Base-by-base conservation (phyloP, 2,329 filamentous ascomycete species). In the Cladophialophora exuberans region DNA sequence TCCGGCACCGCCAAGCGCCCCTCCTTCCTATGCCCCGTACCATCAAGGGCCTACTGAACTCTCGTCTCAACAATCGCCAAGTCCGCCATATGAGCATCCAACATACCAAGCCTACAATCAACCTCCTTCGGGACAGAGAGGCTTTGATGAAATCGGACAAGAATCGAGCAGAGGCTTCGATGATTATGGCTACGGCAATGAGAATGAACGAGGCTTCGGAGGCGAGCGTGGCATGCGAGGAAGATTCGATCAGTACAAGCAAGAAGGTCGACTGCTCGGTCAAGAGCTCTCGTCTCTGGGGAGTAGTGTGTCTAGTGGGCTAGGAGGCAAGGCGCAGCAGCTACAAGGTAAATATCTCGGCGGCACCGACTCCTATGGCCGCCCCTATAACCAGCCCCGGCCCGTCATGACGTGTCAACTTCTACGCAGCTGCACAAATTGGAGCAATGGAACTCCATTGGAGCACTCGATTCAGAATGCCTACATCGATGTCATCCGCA, bases 401-500 rank as follows among this genome's bases (percentile, higher is more conserved):
- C 54, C 54, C 15, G 28, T 45, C 2, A 65, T 66, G 58, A 60
- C 57, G 28, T 65, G 67, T 42, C 77, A 76, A 52, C 62, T 76
- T 6, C 70, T 76, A 20, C 69, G 76, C 61, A 76, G 73, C 61
- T 73, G 73, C 52, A 70, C 74, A 3, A 78, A 80, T 62, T 87
- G 84, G 84, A 83, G 80, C 60, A 80, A 85, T 65, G 83, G 83
- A 38, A 75, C 77, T 15, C 66, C 71, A 7, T 78, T 80, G 4
- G 85, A 88, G 66, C 90, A 94, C 69, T 96, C 90, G 0, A 93
- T 97, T 59, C 84, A 86, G 58, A 92, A 93, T 67, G 91, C 91
- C 1, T 96, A 96, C 66, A 84, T 88, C 28, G 79, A 87, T 38
- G 80, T 84, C 23, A 91, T 91, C 63, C 76, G 74, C 31, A 83